Percentiles rank a stretch among this genome's conserved stretches.
phyloP scores from a whole-genome alignment of 2,329 filamentous ascomycete species.

The Sarocladiaceae sp. region DNA sequence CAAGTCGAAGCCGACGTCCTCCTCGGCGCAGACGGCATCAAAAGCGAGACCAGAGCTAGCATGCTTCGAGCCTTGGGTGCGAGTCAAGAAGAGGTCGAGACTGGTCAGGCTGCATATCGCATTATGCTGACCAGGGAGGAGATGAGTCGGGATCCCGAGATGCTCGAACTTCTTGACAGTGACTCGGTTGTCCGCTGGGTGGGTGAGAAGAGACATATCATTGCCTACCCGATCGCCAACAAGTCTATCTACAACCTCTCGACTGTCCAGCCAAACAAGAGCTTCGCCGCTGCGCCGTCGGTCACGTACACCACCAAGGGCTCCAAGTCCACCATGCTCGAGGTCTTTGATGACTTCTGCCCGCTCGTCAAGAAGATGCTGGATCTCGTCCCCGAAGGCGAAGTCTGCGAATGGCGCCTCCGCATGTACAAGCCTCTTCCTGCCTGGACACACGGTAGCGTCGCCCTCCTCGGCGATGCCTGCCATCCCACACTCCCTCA shows the following conservation, averaged over 20 bases:
- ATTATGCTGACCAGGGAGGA: slow-evolving; percentile 67
- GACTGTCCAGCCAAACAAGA: slow-evolving; percentile 53
- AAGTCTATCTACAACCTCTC: slow-evolving; percentile 62
- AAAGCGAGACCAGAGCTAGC: slow-evolving; percentile 41
- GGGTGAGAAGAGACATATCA: slow-evolving; percentile 67
- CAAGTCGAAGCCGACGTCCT: slow-evolving; percentile 47
- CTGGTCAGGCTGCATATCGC: slow-evolving; percentile 70
- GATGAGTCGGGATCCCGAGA: slow-evolving; percentile 61
- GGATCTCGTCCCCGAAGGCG: slow-evolving; percentile 52
- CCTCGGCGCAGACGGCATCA: slow-evolving; percentile 50
- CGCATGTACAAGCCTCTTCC: slow-evolving; percentile 50
- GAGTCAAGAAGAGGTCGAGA: slow-evolving; percentile 55
- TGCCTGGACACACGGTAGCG: slow-evolving; percentile 51
- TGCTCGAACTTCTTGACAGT: slow-evolving; percentile 59
- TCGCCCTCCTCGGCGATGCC: slow-evolving; percentile 55
- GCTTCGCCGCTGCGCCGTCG: slow-evolving; percentile 51
- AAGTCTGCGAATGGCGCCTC: slow-evolving; percentile 60
- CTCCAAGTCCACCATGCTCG: slow-evolving; percentile 53
- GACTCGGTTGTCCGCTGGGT: slow-evolving; percentile 70
- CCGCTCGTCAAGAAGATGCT: slow-evolving; percentile 53
- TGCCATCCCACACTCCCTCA: slow-evolving; percentile 63
- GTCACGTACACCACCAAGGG: slow-evolving; percentile 58
- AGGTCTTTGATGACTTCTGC: slow-evolving; percentile 57
- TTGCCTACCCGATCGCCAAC: slow-evolving; percentile 67
- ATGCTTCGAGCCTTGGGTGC: slow-evolving; percentile 48